A percentile compares a stretch with the other conserved stretches of the same genome.
phyloP scores from a whole-genome alignment of 2,329 filamentous ascomycete genomes.

The Trichophaea hybrida region DNA sequence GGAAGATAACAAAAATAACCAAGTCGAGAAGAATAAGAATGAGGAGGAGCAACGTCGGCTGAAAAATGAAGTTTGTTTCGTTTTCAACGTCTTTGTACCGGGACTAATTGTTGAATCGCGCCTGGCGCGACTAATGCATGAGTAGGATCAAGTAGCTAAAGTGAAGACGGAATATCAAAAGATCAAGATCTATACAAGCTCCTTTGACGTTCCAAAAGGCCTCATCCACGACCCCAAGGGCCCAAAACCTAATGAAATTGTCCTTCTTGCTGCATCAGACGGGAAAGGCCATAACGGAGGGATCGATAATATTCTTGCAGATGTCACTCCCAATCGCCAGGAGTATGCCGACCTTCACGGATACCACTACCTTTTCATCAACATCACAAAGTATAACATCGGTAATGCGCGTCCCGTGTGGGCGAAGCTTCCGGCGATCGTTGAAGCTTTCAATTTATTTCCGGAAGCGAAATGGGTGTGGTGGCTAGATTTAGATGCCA shows the following conservation, averaged over 20 bases:
- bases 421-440: constrained; percentile 33
- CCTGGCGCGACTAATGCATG: no score
- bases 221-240: constrained; percentile 28
- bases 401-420: constrained; percentile 31
- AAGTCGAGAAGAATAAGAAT: not conserved
- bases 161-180: not conserved
- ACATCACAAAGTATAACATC: constrained; percentile 33
- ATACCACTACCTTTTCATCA: constrained; percentile 32
- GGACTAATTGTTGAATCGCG: no score
- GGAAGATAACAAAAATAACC: not conserved
- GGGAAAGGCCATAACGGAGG: constrained; percentile 33
- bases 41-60: no score
- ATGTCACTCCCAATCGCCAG: constrained; percentile 30
- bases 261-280: constrained; percentile 33
- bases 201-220: constrained; percentile 25
- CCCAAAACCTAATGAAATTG: constrained; percentile 30
- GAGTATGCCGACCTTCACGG: constrained; percentile 31
- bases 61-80: no score
- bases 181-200: not conserved
- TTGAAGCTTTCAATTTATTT: constrained; percentile 32
- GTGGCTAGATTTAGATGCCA: constrained; percentile 33
- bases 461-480: constrained; percentile 33
- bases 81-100: no score
- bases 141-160: not conserved
- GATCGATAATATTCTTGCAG: constrained; percentile 31